Base-by-base conservation (phyloP, 1,284 basidiomycete species). In the Cystobasidium slooffiae region DNA sequence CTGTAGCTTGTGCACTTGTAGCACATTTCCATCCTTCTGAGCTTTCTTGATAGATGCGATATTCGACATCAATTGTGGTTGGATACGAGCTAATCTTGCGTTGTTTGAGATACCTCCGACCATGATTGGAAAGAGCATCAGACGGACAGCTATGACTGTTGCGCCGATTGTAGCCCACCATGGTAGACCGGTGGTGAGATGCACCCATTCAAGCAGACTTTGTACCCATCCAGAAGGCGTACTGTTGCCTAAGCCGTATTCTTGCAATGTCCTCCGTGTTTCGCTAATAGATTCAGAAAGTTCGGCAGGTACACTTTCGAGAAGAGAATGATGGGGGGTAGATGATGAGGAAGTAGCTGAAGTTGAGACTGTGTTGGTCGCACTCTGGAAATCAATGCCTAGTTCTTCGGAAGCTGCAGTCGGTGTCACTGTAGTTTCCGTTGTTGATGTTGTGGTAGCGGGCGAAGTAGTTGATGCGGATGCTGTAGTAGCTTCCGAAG, bases 21-120 rank as follows among this genome's bases (percentile, higher is more conserved):
- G n/a, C 16, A 24, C 53, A 22, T 72, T 63, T 1, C 85, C 85
- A 0, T 79, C 82, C 0, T 79, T 80, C 73, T 85, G 84, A 43
- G 84, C 85, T 43, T 83, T 83, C 69, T 83, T 82, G 62, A 86
- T 79, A 75, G 89, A 85, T 51, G 85, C 84, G 76, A 88, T 88
- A 58, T 89, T 80, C 0, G 82, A 84, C 61, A 85, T 82, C 77
- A 92, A 85, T 79, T 91, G 84, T 0, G 86, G 86, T 79, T 86
- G 86, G 82, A 87, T 88, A 77, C 84, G 90, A 78, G 83, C 87
- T 81, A 97, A 85, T n/a, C 88, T 86, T 1, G 89, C 87, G 7
- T 88, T 86, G 81, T 90, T 89, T 74, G 88, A 88, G 77, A 90
- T 84, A 68, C 87, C 87, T 55, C 86, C 84, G 74, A 95, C 83